Base-by-base conservation (phyloP, 441 rosid species). In the Jatropha multifida region DNA sequence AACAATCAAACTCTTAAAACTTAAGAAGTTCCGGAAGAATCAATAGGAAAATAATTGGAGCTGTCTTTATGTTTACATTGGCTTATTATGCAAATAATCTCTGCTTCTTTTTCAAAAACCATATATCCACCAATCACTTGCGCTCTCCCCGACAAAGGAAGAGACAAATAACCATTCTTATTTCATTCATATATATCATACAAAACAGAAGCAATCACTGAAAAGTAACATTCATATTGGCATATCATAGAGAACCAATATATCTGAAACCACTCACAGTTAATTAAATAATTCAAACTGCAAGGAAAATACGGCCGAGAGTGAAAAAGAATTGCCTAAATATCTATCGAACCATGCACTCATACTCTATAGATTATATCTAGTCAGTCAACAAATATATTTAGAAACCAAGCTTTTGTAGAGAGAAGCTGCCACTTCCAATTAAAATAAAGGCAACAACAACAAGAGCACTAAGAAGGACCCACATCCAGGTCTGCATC, bases 401-500 rank as follows among this genome's bases (percentile, higher is more conserved):
- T 32, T 56, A 80, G 73, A 78, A 68, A 40, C 74, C 73, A 65
- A 77, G 76, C 73, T 76, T 69, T 23, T 48, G 68, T 51, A 73
- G 61, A 51, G 81, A 76, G 80, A 84, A 75, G 81, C 81, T 84
- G 75, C 81, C 77, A 72, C 86, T 86, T 65, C 93, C 90, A 14
- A 87, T 49, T 76, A 86, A 81, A 81, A 90, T 83, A 80, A 92
- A 82, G 40, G 84, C 88, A 27, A 88, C 18, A 44, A 79, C 67
- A 12, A 75, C 75, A 67, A 80, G 17, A 38, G 73, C 79, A 7
- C 79, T 9, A 56, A 88, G 83, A 64, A 87, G 80, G 8, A 74
- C 82, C 98, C 94, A 92, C 92, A 88, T 92, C 93, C 96, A 94
- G 67, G 88, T 79, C 79, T 81, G 87, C 84, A 88, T 86, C 80